These are phyloP conservation scores for Thinopyrum elongatum DNA, from an alignment of 176 grass and related monocot species.

Conservation along the genomic window DNA sequence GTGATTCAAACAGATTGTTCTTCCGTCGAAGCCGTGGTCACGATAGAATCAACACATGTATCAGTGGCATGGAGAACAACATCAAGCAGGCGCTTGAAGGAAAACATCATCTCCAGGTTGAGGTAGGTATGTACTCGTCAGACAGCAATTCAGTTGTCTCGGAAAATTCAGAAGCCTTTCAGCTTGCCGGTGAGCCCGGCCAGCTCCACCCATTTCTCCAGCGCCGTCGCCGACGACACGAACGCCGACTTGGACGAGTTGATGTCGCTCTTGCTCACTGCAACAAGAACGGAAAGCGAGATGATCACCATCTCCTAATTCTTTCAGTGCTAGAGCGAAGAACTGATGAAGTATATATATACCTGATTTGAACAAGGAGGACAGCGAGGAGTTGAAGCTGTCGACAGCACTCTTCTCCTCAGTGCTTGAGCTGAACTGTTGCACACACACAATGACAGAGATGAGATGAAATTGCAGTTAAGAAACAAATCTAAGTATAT, in stretches of 20 bases:
- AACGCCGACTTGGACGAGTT: conserved; percentile 78
- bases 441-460: not conserved
- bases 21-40: not conserved
- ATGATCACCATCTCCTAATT: no score
- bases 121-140: not conserved
- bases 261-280: conserved; percentile 72
- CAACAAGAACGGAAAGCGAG: not conserved
- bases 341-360: not conserved
- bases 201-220: conserved; percentile 84
- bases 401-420: conserved; percentile 68
- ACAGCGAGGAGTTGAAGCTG: conserved; percentile 81
- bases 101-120: not conserved
- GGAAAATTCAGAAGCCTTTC: conserved; percentile 80
- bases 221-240: conserved; percentile 68
- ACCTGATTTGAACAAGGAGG: conserved; percentile 77
- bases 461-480: not conserved
- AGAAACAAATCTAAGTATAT: no score
- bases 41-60: not conserved
- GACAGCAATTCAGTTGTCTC: not conserved
- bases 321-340: not conserved
- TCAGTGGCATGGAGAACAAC: not conserved
- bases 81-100: no score
- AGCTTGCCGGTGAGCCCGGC: conserved; percentile 66
- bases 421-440: conserved; percentile 71
- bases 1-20: conserved; percentile 4